Evolutionary conservation across 2,329 filamentous ascomycete genomes (phyloP), one percentile per base, ranked within the genome.

Genomic region (Pyrenophora graminea): DNA sequence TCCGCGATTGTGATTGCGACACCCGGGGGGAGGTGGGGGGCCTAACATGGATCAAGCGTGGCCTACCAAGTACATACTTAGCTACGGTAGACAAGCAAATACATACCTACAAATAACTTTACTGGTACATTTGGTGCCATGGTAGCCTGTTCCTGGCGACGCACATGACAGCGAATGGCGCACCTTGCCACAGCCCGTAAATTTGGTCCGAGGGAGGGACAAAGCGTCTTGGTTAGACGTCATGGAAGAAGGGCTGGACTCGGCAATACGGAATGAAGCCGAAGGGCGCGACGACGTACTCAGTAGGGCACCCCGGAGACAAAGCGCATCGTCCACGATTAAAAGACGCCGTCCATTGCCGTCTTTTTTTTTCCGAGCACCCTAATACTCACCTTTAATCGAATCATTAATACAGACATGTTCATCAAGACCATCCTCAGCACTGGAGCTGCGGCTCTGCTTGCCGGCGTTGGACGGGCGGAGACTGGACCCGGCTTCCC

Each of bases 401-500:
- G 27, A 4, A 30, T 30, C 2, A 30, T 9, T 13, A 30, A 30
- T 30, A 36, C 25, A 17, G 51, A 44, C 10, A 65, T 65, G 59
- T 45, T 62, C 27, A 48, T 38, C 21, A 62, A 56, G 27, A 59
- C 45, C 5, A 38, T 50, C 7, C 27, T 60, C 37, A 50, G 53
- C 31, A 21, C 58, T 30, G 51, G 50, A 13, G 25, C 36, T n/a
- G 56, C 58, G 23, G 54, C 58, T 31, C 44, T 63, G 19, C 23
- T 63, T 8, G 51, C 55, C 19, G 44, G 51, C 27, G 36, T 48
- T n/a, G 61, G 43, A 17, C 48, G n/a, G 10, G 66, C 66, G 33
- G 57, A 63, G 25, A 53, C 59, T 1, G 67, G 65, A 25, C 69
- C 69, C 6, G 66, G 64, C n/a, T 71, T 72, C 38, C 64, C 68